Evolutionary conservation across 1,284 basidiomycete genomes (phyloP), one percentile per base, ranked within the genome.

Genomic region (Pisolithus thermaeus): DNA sequence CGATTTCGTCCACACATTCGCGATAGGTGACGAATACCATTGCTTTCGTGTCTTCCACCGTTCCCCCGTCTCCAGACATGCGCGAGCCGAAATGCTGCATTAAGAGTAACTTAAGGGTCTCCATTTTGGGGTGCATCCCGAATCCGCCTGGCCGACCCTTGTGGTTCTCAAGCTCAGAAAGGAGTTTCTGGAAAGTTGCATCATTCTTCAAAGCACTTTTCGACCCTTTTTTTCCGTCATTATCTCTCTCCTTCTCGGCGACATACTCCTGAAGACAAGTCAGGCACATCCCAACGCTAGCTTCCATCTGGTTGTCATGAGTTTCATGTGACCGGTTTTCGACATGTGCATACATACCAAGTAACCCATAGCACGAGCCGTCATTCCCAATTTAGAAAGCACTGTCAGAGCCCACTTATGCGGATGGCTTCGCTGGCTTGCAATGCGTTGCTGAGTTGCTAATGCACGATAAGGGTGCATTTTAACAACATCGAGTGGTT

Each of bases 11-110:
- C 3, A 99, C 92, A 48, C 87, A 89, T 52, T 91, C 85, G 46
- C 97, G 79, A 65, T 83, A 95, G 5, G 88, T 87, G 53, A 90
- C 91, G 64, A 99, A 99, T 1, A 99, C 90, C 90, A 99, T 99
- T n/a, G 87, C 90, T 54, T 87, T 80, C 0, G 92, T 92, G 53
- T 77, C 72, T 32, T 72, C 65, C 25, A 7, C 11, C 25, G 27
- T 46, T 20, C 2, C 49, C 7, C 50, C 60, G 41, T 60, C 68
- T 4, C 75, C 77, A 36, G 77, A 71, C 46, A 82, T 70, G 37
- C 76, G 74, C 58, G 80, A 71, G 7, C 78, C 82, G 62, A 97
- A 96, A 65, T 97, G 88, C 37, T 90, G 80, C 7, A 94, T 72
- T 2, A 94, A 74, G 35, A 97, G 72, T 8, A 78, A 74, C 50